Conservation (phyloP, 257 asterid species). For the Solanum verrucosum region DNA sequence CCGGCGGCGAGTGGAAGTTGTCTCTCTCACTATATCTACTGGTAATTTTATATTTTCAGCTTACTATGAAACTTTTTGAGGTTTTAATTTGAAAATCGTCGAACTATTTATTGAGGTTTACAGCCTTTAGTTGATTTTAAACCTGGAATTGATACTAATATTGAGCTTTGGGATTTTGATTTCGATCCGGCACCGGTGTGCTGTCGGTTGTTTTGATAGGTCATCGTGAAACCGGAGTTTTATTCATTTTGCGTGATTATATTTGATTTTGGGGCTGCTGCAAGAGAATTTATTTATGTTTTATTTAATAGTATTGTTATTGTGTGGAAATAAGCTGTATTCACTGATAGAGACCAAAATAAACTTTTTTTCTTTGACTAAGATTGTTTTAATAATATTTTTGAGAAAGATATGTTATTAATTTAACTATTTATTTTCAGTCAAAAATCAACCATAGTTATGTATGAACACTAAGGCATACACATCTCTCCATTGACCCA, state of each 20-base stretch:
- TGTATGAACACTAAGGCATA: background rate
- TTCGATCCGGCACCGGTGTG: background rate
- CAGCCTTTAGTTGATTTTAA: background rate
- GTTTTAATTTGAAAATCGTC: background rate
- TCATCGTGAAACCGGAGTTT: background rate
- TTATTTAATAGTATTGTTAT: background rate
- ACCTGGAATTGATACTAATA: background rate
- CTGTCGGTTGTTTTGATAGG: background rate
- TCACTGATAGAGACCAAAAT: background rate
- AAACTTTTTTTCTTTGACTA: background rate
- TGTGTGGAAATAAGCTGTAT: background rate
- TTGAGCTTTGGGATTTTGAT: background rate
- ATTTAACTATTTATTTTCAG: background rate
- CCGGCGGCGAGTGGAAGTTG: background rate
- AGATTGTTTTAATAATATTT: background rate
- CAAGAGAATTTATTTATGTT: background rate
- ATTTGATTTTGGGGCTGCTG: background rate
- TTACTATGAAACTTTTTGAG: background rate
- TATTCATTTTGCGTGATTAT: background rate
- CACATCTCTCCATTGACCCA: background rate
- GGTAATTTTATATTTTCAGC: background rate
- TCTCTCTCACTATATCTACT: background rate
- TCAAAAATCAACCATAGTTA: background rate
- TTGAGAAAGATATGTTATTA: background rate
- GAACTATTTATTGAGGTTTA: background rate